Evolutionary conservation across 768 basidiomycete genomes (phyloP).

Genomic region (Mycena rebaudengoi): DNA sequence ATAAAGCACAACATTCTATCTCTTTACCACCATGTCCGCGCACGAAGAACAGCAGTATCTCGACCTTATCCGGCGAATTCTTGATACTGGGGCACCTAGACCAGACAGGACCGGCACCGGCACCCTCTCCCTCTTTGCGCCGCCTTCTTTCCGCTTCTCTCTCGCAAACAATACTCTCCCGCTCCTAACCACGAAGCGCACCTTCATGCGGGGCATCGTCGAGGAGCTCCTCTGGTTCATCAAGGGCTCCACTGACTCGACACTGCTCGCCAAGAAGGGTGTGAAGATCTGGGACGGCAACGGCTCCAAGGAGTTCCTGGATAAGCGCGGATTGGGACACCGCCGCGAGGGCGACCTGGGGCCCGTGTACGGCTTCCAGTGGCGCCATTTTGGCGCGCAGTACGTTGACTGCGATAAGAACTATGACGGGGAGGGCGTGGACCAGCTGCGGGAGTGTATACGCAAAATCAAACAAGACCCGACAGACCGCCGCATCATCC

Average conservation of each 20-base stretch:
- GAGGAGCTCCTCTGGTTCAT: conserved; percentile 98
- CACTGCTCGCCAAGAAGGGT: conserved; percentile 76
- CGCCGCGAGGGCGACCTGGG: conserved; percentile 92
- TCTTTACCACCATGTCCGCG: background rate
- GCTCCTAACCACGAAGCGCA: conserved; percentile 94
- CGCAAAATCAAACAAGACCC: conserved; percentile 92
- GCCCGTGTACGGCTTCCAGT: conserved; percentile 97
- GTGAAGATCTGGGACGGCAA: conserved; percentile 99
- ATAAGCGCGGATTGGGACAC: conserved; percentile 83
- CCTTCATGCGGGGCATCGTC: conserved; percentile 89
- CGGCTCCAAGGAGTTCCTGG: conserved; percentile 87
- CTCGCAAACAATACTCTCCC: conserved; percentile 80
- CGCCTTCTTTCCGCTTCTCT: conserved; percentile 89
- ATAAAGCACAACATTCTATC: background rate
- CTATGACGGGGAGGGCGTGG: conserved; percentile 87
- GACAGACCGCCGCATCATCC: conserved; percentile 91
- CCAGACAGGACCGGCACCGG: conserved; percentile 96
- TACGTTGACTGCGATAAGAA: conserved; percentile 79
- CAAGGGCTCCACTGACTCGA: conserved; percentile 83
- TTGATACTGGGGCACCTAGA: conserved; percentile 78
- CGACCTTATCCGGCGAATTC: conserved; percentile 77
- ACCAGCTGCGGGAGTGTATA: conserved; percentile 91
- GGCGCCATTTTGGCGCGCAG: conserved; percentile 92
- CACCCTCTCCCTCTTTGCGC: conserved; percentile 91
- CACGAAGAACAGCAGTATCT: conserved; percentile 95